Evolutionary conservation across 257 asterid genomes (phyloP).

Genomic region (Nicotiana paniculata): DNA sequence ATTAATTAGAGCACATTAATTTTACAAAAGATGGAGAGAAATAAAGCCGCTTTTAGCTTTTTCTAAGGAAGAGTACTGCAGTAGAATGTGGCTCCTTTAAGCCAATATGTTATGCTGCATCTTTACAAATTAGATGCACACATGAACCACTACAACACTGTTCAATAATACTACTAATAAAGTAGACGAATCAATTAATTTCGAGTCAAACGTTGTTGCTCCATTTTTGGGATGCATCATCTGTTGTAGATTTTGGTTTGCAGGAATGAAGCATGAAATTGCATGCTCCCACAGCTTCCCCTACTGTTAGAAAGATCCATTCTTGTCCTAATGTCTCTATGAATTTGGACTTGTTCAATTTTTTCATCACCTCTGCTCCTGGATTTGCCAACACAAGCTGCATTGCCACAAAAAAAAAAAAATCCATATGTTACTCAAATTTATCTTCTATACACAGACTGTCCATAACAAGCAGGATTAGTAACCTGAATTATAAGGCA

Average conservation of each 20-base stretch:
- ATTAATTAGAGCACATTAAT: not conserved
- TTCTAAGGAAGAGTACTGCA: not conserved
- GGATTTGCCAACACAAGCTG: conserved; percentile 82
- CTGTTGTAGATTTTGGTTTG: conserved; percentile 29
- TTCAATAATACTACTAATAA: not conserved
- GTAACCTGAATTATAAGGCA: no score
- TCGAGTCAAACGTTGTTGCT: conserved; percentile 42
- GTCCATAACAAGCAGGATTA: no score
- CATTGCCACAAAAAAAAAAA: not conserved
- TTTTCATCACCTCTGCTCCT: conserved; percentile 87
- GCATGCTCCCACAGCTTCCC: conserved; percentile 88
- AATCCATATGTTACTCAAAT: not conserved
- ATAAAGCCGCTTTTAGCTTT: not conserved
- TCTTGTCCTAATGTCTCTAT: conserved; percentile 68
- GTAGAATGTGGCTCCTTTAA: not conserved
- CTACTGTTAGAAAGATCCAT: conserved; percentile 85
- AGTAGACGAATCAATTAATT: not conserved
- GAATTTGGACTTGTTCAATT: conserved; percentile 64
- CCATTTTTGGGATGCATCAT: conserved; percentile 25
- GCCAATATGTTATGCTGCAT: not conserved
- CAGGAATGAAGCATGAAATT: conserved; percentile 68
- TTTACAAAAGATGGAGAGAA: not conserved
- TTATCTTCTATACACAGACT: not conserved
- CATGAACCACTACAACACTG: conserved; percentile 1
- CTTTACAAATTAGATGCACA: not conserved